Evolutionary conservation across 1,284 basidiomycete genomes (phyloP).

Genomic region (Trichosporon ovoides): DNA sequence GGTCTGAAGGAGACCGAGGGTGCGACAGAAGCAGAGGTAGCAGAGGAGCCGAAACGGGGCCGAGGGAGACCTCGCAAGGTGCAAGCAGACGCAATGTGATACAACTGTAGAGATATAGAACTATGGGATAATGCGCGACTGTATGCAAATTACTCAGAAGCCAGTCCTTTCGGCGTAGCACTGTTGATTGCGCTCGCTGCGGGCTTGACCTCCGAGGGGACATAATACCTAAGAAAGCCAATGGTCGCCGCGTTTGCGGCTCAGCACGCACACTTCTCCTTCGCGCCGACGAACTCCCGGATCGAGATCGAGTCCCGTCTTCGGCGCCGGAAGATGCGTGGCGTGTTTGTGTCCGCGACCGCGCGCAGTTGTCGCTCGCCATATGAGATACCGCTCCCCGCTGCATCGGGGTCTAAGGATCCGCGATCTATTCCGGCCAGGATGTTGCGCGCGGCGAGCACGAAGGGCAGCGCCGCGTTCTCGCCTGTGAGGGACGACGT

Average conservation of each 20-base stretch:
- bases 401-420: conserved; percentile 82
- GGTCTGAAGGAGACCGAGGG: too few species aligned
- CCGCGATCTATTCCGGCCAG: conserved; percentile 91
- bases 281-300: conserved; percentile 18
- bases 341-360: conserved; percentile 54
- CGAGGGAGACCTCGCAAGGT: too few species aligned
- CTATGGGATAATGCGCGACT: background rate
- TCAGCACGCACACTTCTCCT: conserved; percentile 14
- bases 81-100: too few species aligned
- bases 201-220: too few species aligned
- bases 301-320: conserved; percentile 20
- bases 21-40: background rate
- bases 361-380: conserved; percentile 85
- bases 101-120: background rate
- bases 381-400: conserved; percentile 90
- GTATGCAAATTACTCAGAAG: background rate
- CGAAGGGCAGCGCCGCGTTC: conserved; percentile 89
- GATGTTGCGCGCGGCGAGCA: conserved; percentile 82
- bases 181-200: background rate
- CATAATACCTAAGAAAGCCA: too few species aligned
- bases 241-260: too few species aligned
- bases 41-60: background rate
- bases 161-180: too few species aligned
- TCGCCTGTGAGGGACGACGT: conserved; percentile 87
- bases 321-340: conserved; percentile 9